phyloP scores from a whole-genome alignment of 2,329 filamentous ascomycete genomes.

The Rugonectria rugulosa region DNA sequence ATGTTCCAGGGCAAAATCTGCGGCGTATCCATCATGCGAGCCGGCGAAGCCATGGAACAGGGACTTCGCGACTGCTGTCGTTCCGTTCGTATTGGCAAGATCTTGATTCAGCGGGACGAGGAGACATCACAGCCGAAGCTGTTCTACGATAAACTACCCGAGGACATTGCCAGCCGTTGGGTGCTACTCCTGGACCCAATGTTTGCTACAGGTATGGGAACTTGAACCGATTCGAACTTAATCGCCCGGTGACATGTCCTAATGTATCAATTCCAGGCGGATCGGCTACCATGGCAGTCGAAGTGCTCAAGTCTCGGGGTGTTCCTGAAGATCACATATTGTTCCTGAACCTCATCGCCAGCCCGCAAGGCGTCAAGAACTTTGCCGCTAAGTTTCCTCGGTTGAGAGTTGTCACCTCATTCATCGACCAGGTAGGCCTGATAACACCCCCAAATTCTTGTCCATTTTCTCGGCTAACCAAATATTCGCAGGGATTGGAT shows the following conservation, averaged over 20 bases:
- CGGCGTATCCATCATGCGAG: slow-evolving; percentile 97
- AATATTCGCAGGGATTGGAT: slow-evolving; percentile 73
- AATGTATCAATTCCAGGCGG: slow-evolving; percentile 68
- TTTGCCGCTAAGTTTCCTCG: slow-evolving; percentile 91
- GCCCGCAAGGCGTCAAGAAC: slow-evolving; percentile 87
- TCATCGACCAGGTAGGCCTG: slow-evolving; percentile 77
- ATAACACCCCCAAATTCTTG: background rate
- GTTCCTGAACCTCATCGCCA: slow-evolving; percentile 97
- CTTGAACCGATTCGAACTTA: background rate
- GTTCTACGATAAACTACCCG: slow-evolving; percentile 97
- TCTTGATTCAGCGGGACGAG: slow-evolving; percentile 96
- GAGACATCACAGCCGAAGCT: slow-evolving; percentile 91
- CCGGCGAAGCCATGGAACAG: slow-evolving; percentile 98
- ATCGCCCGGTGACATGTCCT: slow-evolving; percentile 6
- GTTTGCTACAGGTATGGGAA: slow-evolving; percentile 85
- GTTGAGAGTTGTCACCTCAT: slow-evolving; percentile 91
- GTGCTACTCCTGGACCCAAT: slow-evolving; percentile 96
- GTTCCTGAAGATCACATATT: slow-evolving; percentile 95
- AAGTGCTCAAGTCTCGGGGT: slow-evolving; percentile 87
- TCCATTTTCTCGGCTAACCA: slow-evolving; percentile 28
- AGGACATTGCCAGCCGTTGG: slow-evolving; percentile 92
- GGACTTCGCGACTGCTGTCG: slow-evolving; percentile 95
- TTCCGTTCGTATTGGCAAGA: slow-evolving; percentile 98
- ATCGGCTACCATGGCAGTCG: slow-evolving; percentile 95
- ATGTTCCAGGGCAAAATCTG: slow-evolving; percentile 98